phyloP scores from a whole-genome alignment of 441 rosid genomes.

The Pelargonium cotyledonis region DNA sequence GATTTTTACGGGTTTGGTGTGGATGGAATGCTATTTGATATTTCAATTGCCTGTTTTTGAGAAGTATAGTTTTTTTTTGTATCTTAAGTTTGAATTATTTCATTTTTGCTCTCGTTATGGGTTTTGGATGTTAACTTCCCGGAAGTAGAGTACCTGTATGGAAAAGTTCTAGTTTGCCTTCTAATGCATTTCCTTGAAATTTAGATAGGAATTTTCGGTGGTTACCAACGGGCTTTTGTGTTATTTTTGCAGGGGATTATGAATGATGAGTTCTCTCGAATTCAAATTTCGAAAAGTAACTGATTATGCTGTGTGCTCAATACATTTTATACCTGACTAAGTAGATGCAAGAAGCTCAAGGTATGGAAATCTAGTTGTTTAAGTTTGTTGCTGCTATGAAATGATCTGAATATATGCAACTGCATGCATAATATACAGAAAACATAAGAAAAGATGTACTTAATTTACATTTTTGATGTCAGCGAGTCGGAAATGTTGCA shows the following conservation, averaged over 20 bases:
- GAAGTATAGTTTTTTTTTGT: not conserved
- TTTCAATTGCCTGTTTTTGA: conserved; percentile 6
- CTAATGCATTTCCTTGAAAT: conserved; percentile 4
- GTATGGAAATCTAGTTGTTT: conserved; percentile 21
- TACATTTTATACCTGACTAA: conserved; percentile 16
- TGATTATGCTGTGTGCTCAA: not conserved
- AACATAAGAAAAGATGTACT: conserved; percentile 1
- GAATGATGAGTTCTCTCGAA: conserved; percentile 29
- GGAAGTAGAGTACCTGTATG: conserved; percentile 4
- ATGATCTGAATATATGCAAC: not conserved
- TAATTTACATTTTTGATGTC: not conserved
- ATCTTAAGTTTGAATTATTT: not conserved
- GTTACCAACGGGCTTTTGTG: not conserved
- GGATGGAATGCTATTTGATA: conserved; percentile 6
- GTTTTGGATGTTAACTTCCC: conserved; percentile 7
- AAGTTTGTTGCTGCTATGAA: not conserved
- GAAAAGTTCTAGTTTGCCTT: not conserved
- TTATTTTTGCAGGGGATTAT: conserved; percentile 33
- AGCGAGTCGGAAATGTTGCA: not conserved
- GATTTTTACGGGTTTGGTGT: conserved; percentile 14
- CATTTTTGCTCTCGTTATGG: not conserved
- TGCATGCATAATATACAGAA: not conserved
- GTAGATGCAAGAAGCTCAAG: conserved; percentile 33
- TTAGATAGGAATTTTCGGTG: conserved; percentile 5
- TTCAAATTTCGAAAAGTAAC: conserved; percentile 27